Base-by-base conservation (phyloP, 2,329 filamentous ascomycete genomes). In the Nemania sp. region DNA sequence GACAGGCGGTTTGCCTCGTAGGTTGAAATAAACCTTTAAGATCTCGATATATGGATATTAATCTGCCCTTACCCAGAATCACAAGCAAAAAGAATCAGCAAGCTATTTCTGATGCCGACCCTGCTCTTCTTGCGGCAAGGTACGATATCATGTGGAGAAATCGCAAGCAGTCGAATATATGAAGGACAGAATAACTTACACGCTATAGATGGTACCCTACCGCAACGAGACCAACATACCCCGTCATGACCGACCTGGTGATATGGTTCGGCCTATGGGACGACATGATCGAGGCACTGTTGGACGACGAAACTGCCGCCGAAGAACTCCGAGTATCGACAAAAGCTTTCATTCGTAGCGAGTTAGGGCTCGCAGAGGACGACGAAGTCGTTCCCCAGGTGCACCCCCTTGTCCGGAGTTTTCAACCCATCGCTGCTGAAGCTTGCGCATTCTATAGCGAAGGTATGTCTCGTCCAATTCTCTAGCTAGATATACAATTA, bases 261-360 rank as follows among this genome's bases (percentile, higher is more conserved):
- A 62, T 64, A 28, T 67, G 64, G 64, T 65, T 67, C 30, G 57
- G 56, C 8, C 31, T 66, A 26, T 67, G 63, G 62, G 65, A 67
- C 22, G 65, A 67, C 39, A 48, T 57, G 36, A 54, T 62, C 23
- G 64, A 67, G 56, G 52, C 37, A 3, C 49, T 67, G 11, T 26
- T 20, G 2, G 22, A 56, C 3, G 55, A 62, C 12, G 34, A 49
- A 1, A 28, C 12, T 4, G 61, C 58, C 3, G 63, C 64, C 8
- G 60, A 63, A 23, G 41, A 34, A 3, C 49, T 66, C 3, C 61
- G 65, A 1, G 24, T 26, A 6, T 47, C 57, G 20, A 67, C 65
- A 6, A 67, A 67, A 42, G 42, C 45, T 12, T 59, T 65, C 23
- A 57, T 66, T 12, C 56, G 54, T 15, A 37, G 49, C 3, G 52